A percentile compares a stretch with the other conserved stretches of the same genome.
Conservation (phyloP, 768 basidiomycete species). For the Suillus paluster region DNA sequence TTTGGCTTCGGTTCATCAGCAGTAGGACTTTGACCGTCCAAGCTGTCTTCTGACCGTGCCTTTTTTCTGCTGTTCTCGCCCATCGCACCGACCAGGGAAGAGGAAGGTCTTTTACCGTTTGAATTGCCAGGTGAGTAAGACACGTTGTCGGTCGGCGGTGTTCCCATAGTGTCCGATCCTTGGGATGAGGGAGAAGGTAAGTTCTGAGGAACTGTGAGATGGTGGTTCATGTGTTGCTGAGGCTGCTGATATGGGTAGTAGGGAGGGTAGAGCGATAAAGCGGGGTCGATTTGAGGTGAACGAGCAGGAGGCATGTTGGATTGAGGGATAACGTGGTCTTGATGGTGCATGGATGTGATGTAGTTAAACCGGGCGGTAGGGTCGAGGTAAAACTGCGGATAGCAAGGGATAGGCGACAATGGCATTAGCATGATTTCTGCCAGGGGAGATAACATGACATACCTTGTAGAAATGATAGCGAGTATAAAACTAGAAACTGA, state of each 20-base stretch:
- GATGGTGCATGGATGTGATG: conserved; percentile 46
- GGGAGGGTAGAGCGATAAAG: conserved; percentile 65
- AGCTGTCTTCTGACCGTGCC: conserved; percentile 58
- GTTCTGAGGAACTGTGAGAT: conserved; percentile 57
- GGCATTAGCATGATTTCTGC: conserved; percentile 19
- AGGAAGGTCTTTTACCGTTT: conserved; percentile 72
- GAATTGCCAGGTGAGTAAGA: conserved; percentile 52
- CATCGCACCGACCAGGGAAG: conserved; percentile 43
- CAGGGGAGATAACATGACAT: conserved; percentile 14
- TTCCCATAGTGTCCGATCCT: conserved; percentile 76
- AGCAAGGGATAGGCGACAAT: conserved; percentile 22
- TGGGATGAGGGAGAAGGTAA: conserved; percentile 83
- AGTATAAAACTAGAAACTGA: conserved; percentile 14
- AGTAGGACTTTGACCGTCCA: conserved; percentile 52
- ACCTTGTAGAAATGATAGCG: conserved; percentile 15
- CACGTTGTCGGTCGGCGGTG: conserved; percentile 69
- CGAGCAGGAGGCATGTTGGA: conserved; percentile 49
- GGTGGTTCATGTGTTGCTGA: conserved; percentile 54
- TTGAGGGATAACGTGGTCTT: conserved; percentile 46
- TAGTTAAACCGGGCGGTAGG: conserved; percentile 45
- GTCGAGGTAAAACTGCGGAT: conserved; percentile 26
- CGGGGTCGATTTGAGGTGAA: conserved; percentile 72
- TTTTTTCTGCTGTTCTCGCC: conserved; percentile 58
- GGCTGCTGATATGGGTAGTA: conserved; percentile 63
- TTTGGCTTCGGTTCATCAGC: conserved; percentile 75